Conservation (phyloP, 768 basidiomycete species). For the Pisolithus microcarpus region DNA sequence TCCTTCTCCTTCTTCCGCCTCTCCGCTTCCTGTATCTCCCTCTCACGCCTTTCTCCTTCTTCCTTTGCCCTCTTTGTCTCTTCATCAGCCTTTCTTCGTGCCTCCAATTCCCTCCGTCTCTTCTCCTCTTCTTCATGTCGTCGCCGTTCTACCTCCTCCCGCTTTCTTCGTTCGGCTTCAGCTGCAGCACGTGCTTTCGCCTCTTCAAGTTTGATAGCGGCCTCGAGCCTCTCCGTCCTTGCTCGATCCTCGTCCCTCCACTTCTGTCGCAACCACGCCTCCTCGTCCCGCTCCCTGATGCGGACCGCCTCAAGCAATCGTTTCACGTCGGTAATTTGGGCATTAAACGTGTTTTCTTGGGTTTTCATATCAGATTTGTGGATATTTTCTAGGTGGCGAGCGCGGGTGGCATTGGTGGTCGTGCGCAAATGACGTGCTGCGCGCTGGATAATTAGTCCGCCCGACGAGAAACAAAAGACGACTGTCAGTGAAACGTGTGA, state of each 20-base stretch:
- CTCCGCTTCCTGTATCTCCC: conserved; percentile 35
- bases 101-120: conserved; percentile 42
- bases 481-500: not conserved
- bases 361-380: conserved; percentile 12
- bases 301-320: conserved; percentile 36
- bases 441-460: conserved; percentile 20
- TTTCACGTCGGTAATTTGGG: conserved; percentile 49
- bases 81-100: conserved; percentile 36
- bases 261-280: conserved; percentile 34
- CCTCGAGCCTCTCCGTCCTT: conserved; percentile 55
- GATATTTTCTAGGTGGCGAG: conserved; percentile 20
- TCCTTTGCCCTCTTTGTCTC: conserved; percentile 42
- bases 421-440: conserved; percentile 26
- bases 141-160: conserved; percentile 41
- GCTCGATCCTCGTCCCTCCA: conserved; percentile 41
- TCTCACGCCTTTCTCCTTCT: conserved; percentile 37
- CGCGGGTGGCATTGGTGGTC: not conserved
- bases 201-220: conserved; percentile 55
- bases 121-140: conserved; percentile 41
- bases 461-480: not conserved
- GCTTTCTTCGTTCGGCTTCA: conserved; percentile 49
- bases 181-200: conserved; percentile 45
- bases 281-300: conserved; percentile 39
- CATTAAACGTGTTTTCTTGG: conserved; percentile 36
- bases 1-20: conserved; percentile 31